These are phyloP conservation scores for Polyplosphaeria fusca DNA, from an alignment of 495 filamentous ascomycete species.

Conservation along the genomic window DNA sequence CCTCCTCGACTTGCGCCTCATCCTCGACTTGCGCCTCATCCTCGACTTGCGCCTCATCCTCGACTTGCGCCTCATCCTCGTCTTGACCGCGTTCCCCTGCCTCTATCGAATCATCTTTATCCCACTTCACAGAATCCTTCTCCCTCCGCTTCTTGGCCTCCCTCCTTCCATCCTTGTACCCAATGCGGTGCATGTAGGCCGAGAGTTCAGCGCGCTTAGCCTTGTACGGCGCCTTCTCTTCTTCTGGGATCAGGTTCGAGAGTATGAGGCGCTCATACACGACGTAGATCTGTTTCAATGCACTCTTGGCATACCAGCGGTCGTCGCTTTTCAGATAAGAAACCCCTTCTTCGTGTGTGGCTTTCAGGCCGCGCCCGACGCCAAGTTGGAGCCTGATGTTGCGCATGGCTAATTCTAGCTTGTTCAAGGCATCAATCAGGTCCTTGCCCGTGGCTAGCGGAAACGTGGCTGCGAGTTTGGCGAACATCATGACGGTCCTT, in stretches of 20 bases:
- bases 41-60: no score
- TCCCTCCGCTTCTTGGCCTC: not conserved
- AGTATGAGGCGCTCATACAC: slow-evolving; percentile 18
- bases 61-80: no score
- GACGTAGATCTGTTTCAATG: slow-evolving; percentile 19
- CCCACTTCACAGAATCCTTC: not conserved
- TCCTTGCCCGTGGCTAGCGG: slow-evolving; percentile 14
- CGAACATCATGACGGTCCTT: slow-evolving; percentile 19
- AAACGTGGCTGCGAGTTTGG: slow-evolving; percentile 8
- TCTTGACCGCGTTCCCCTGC: no score
- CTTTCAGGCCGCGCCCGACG: slow-evolving; percentile 3
- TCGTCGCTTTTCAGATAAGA: not conserved
- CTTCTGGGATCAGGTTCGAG: slow-evolving; percentile 9
- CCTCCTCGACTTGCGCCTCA: no score
- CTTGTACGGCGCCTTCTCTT: slow-evolving; percentile 13
- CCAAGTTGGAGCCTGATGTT: slow-evolving; percentile 24
- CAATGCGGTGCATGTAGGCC: slow-evolving; percentile 15
- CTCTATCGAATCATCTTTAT: no score
- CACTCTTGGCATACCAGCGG: slow-evolving; percentile 17
- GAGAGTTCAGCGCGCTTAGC: slow-evolving; percentile 8
- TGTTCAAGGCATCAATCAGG: slow-evolving; percentile 14
- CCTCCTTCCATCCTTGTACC: not conserved
- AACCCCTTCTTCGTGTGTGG: not conserved
- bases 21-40: no score
- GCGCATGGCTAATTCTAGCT: slow-evolving; percentile 6